Evolutionary conservation across 495 filamentous ascomycete species (phyloP), one percentile per base, ranked within the genome.

Genomic region (Annulohypoxylon stygium): DNA sequence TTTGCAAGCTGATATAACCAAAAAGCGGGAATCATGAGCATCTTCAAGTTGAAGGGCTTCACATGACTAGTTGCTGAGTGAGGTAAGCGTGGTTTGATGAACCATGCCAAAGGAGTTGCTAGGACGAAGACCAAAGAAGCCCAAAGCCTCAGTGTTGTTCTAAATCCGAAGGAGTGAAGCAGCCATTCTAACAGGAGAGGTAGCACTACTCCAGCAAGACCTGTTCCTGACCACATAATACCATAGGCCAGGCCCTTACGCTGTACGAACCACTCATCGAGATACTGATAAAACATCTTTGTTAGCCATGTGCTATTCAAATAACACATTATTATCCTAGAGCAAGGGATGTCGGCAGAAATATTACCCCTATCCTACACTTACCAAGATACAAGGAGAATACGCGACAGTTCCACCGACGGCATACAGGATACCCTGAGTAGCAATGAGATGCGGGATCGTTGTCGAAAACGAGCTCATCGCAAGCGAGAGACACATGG

Each of bases 1-100:
- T 89, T 88, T 16, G 85, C 85, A 4, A 79, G 57, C 59, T 87
- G 81, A 8, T 86, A 82, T 47, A 86, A 75, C 78, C 83, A 81
- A 70, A 89, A 89, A 6, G 79, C 76, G 0, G 76, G 75, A 12
- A 80, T 76, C 36, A 62, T 51, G 12, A 89, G 70, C 71, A 89
- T 88, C 33, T 76, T 78, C 37, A 86, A 78, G 8, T 76, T 71
- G 61, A 89, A 79, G 8, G 77, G 71, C 26, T 74, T 82, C 20
- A 61, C 18, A 69, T 85, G 59, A 67, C 76, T 69, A 73, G 71
- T 58, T 74, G 74, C 36, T 36, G 86, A 79, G 4, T 86, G 67
- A 51, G 88, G 87, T 43, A 89, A 76, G 5, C 86, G 85, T 16
- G 87, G 84, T 65, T 85, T 84, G 76, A 90, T 80, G 77, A 84